These are phyloP conservation scores for Claviceps maximensis DNA, from an alignment of 2,329 filamentous ascomycete species.

Conservation along the genomic window DNA sequence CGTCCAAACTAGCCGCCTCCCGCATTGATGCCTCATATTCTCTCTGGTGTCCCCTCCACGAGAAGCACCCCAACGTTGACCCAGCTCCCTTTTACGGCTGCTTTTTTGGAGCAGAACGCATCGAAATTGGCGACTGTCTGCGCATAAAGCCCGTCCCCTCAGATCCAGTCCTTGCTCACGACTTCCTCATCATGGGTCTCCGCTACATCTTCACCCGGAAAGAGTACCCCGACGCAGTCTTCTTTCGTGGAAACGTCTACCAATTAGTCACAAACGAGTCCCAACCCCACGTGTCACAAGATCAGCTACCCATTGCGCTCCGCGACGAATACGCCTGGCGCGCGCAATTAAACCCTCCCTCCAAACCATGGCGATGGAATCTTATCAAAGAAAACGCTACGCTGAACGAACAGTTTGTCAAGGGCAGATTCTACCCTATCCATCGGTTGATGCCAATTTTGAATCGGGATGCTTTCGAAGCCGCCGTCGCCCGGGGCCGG, in stretches of 20 bases:
- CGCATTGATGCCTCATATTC: conserved; percentile 37
- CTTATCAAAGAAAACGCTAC: conserved; percentile 32
- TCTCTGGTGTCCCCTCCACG: conserved; percentile 27
- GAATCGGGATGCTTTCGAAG: conserved; percentile 25
- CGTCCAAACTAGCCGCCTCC: conserved; percentile 36
- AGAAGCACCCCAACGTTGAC: conserved; percentile 18
- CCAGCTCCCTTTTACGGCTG: conserved; percentile 30
- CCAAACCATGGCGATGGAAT: conserved; percentile 23
- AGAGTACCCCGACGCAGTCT: conserved; percentile 21
- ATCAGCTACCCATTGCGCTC: conserved; percentile 28
- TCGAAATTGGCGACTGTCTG: conserved; percentile 34
- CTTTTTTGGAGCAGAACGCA: conserved; percentile 37
- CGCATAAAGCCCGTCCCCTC: conserved; percentile 29
- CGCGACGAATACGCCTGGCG: conserved; percentile 28
- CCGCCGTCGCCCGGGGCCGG: conserved; percentile 23
- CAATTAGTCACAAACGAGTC: conserved; percentile 18
- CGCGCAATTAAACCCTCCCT: conserved; percentile 19
- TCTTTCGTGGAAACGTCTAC: conserved; percentile 30
- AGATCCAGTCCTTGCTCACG: conserved; percentile 21
- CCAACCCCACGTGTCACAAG: conserved; percentile 19
- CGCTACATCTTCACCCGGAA: conserved; percentile 26
- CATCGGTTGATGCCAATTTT: conserved; percentile 37
- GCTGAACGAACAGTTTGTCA: conserved; percentile 33
- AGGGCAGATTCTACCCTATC: conserved; percentile 47
- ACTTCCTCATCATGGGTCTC: conserved; percentile 24